Percentiles rank a stretch among this genome's conserved stretches.
These are phyloP conservation scores for Podospora conica DNA, from an alignment of 495 filamentous ascomycete genomes.

Conservation along the genomic window DNA sequence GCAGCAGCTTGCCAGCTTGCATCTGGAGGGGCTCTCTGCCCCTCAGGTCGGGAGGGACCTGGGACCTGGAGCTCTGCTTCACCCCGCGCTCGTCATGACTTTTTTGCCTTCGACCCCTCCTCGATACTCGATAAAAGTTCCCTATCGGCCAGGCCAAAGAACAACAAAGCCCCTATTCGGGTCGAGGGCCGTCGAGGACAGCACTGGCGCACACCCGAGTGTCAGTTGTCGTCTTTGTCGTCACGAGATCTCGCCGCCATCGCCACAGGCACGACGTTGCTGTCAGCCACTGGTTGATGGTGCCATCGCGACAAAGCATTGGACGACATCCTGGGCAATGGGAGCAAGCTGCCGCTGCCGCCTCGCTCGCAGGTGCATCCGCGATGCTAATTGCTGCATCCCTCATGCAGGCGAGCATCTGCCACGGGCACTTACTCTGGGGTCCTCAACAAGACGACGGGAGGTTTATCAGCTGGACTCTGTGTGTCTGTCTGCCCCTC, in stretches of 20 bases:
- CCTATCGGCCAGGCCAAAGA: not conserved
- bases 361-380: conserved; percentile 6
- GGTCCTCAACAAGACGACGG: not conserved
- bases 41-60: not conserved
- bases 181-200: not conserved
- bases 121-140: not conserved
- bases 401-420: conserved; percentile 4
- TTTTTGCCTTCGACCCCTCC: not conserved
- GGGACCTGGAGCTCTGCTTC: not conserved
- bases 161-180: not conserved
- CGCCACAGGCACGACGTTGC: conserved; percentile 8
- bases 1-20: not conserved
- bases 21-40: conserved; percentile 7
- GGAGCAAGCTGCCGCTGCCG: not conserved
- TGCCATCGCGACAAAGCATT: conserved; percentile 1
- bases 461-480: conserved; percentile 1
- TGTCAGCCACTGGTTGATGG: conserved; percentile 4
- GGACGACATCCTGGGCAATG: not conserved
- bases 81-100: conserved; percentile 10
- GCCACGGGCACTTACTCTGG: conserved; percentile 1
- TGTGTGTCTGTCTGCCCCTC: not conserved
- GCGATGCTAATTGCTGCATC: conserved; percentile 4
- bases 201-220: not conserved
- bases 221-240: not conserved
- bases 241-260: conserved; percentile 1